A percentile compares a stretch with the other conserved stretches of the same genome.
These are phyloP conservation scores for Euptelea pleiosperma DNA, from an alignment of 164 flowering plant genomes.

Conservation along the genomic window DNA sequence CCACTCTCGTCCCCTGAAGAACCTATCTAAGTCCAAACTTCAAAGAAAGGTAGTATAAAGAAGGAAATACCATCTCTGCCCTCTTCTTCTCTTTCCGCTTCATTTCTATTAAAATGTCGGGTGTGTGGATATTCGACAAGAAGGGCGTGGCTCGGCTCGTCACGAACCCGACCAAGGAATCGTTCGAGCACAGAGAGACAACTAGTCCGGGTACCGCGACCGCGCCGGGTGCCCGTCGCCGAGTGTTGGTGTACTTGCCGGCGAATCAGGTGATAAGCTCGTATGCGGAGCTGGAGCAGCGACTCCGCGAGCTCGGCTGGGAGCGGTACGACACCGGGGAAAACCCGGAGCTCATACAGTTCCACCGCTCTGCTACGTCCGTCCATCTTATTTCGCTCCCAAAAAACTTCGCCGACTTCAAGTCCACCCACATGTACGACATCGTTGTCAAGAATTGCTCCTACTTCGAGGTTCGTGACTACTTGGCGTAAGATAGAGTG, in stretches of 20 bases:
- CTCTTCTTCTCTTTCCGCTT: background rate
- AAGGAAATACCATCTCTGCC: too few relatives aligned
- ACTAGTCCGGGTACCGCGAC: constrained; percentile 42
- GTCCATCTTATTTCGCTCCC: constrained; percentile 48
- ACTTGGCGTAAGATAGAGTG: constrained; percentile 5
- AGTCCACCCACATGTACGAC: constrained; percentile 50
- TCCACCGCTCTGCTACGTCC: constrained; percentile 35
- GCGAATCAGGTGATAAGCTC: constrained; percentile 40
- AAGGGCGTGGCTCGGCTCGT: constrained; percentile 47
- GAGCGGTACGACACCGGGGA: constrained; percentile 26
- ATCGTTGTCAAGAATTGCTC: constrained; percentile 61
- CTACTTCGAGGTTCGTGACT: constrained; percentile 51
- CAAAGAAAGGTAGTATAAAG: too few relatives aligned
- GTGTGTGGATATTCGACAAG: constrained; percentile 55
- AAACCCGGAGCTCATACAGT: constrained; percentile 35
- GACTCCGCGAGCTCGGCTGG: constrained; percentile 49
- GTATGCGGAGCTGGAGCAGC: constrained; percentile 40
- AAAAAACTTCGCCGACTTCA: constrained; percentile 31
- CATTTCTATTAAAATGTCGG: constrained; percentile 33
- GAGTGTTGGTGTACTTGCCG: constrained; percentile 43
- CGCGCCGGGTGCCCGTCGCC: constrained; percentile 53
- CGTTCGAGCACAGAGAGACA: constrained; percentile 41
- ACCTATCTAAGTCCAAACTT: too few relatives aligned
- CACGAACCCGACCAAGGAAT: constrained; percentile 46
- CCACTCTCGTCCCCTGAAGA: too few relatives aligned